Base-by-base conservation (phyloP, 768 basidiomycete species). In the Rhodotorula paludigena region DNA sequence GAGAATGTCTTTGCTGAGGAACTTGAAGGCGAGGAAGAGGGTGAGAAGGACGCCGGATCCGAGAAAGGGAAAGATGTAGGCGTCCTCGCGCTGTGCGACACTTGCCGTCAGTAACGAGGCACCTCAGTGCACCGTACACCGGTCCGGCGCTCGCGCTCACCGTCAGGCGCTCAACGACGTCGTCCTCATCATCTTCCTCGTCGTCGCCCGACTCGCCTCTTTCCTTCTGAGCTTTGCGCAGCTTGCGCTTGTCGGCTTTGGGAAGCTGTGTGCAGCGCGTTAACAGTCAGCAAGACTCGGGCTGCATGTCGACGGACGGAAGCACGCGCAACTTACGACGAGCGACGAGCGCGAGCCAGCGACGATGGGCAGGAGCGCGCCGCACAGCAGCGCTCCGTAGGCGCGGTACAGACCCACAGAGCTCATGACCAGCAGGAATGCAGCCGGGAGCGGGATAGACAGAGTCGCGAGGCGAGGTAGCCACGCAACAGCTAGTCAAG, bases 1-100 rank as follows among this genome's bases (percentile, higher is more conserved):
- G 63, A 94, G 85, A 87, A 89, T 89, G 64, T 85, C 85, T 72
- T 83, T 70, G 54, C 58, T 57, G 25, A 76, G 60, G 48, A 73
- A 75, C 49, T 76, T 74, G 73, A 78, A 76, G 14, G 68, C 61
- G n/a, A 75, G 64, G 57, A 71, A 77, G 15, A 78, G 71, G 3
- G 49, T 49, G 30, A 73, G 63, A 8, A 77, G 69, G 18, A 73
- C 61, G 53, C 5, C 16, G 14, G 57, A 61, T 25, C 76, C 76
- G 42, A 77, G 36, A 53, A 77, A 36, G 1, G 76, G 76, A 30
- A 77, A 76, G 41, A 64, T 30, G 59, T 68, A 75, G 21, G 76
- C 76, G 51, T 77, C 76, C n/a, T 57, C 52, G 48, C 71, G 25
- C 71, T 73, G 39, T 49, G 72, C 6, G 55, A 5, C 30, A 23